Conservation (phyloP, 805 yeast genomes). For the Zygotorulaspora chibaensis region DNA sequence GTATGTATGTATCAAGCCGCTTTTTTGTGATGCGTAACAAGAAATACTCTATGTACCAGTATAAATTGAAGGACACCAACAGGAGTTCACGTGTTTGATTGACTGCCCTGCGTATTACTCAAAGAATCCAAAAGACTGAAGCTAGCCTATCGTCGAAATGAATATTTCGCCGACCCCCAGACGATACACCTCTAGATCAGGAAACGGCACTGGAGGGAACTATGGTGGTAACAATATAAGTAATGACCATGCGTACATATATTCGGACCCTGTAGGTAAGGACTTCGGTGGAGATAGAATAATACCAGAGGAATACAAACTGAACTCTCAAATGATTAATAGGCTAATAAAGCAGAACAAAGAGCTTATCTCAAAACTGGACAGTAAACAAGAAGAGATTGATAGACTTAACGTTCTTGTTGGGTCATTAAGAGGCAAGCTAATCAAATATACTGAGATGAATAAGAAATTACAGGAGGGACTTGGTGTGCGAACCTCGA, state of each 20-base stretch:
- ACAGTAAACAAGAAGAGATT: slow-evolving; percentile 28
- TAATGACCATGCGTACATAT: slow-evolving; percentile 9
- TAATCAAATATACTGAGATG: slow-evolving; percentile 35
- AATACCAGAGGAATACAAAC: slow-evolving; percentile 35
- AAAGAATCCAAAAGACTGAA: no score
- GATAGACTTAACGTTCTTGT: slow-evolving; percentile 33
- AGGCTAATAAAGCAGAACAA: slow-evolving; percentile 38
- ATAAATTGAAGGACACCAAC: no score
- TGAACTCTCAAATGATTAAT: slow-evolving; percentile 38
- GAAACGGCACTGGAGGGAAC: neutral
- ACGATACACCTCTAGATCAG: slow-evolving; percentile 22
- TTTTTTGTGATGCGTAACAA: neutral
- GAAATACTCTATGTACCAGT: no score
- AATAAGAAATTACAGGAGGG: slow-evolving; percentile 20
- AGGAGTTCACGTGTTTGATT: no score
- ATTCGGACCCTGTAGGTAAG: slow-evolving; percentile 11
- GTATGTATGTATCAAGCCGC: neutral
- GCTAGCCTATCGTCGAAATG: slow-evolving; percentile 12
- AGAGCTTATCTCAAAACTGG: slow-evolving; percentile 32
- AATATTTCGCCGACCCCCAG: slow-evolving; percentile 32
- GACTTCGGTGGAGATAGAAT: slow-evolving; percentile 19
- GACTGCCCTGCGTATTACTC: no score
- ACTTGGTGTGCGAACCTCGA: slow-evolving; percentile 3
- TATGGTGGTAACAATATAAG: slow-evolving; percentile 2
- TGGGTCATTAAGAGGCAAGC: slow-evolving; percentile 34